Conservation (phyloP, 2,329 filamentous ascomycete genomes). For the Exophiala phaeomuriformis region DNA sequence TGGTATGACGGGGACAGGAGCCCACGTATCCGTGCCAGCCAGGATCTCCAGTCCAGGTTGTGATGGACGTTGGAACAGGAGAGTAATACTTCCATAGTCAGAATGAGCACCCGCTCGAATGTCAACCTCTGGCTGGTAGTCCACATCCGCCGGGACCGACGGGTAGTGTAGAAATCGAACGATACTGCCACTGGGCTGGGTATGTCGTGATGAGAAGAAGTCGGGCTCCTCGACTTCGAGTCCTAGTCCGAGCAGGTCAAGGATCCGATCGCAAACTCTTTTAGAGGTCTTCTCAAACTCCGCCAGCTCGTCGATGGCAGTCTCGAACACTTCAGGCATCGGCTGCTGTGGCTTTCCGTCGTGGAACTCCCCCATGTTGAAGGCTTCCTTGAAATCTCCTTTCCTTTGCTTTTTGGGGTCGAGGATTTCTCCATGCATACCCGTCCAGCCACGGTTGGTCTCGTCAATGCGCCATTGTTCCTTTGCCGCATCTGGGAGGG, state of each 20-base stretch:
- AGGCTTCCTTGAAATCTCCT: slow-evolving; percentile 86
- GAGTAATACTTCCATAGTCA: slow-evolving; percentile 48
- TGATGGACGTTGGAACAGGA: slow-evolving; percentile 75
- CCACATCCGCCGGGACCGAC: slow-evolving; percentile 41
- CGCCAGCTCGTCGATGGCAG: slow-evolving; percentile 55
- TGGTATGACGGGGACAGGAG: slow-evolving; percentile 60
- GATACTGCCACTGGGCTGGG: slow-evolving; percentile 50
- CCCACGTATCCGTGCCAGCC: slow-evolving; percentile 53
- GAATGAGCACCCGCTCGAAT: slow-evolving; percentile 62
- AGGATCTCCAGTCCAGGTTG: slow-evolving; percentile 83
- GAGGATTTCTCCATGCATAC: slow-evolving; percentile 79
- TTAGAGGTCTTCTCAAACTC: slow-evolving; percentile 66
- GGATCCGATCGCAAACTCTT: slow-evolving; percentile 62
- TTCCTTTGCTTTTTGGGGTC: slow-evolving; percentile 77
- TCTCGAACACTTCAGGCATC: slow-evolving; percentile 57
- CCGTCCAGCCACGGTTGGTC: slow-evolving; percentile 78
- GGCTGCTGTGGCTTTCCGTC: slow-evolving; percentile 66
- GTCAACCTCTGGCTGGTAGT: slow-evolving; percentile 49
- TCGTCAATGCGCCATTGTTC: slow-evolving; percentile 64
- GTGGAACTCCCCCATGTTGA: slow-evolving; percentile 80
- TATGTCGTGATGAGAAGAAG: slow-evolving; percentile 43
- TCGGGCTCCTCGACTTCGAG: slow-evolving; percentile 49
- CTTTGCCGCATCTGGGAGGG: slow-evolving; percentile 33
- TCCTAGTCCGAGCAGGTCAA: slow-evolving; percentile 70
- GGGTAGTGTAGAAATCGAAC: slow-evolving; percentile 70